Evolutionary conservation across 225 moss, liverwort and hornwort species (phyloP).

Genomic region (Pseudisothecium myosuroides): DNA sequence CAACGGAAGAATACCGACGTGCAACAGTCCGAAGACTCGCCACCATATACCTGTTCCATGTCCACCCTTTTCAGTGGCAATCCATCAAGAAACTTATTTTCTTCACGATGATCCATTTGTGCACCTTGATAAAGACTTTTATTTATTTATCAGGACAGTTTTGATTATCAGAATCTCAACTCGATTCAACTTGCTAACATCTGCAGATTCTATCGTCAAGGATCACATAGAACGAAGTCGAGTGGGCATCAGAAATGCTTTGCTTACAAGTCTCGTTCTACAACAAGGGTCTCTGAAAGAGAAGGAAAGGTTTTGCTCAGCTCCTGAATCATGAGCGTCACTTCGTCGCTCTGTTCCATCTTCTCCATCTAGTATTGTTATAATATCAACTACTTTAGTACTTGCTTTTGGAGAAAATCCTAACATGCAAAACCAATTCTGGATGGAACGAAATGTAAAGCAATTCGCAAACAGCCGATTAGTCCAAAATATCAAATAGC

Average conservation of each 20-base stretch:
- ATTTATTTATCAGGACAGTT: not conserved
- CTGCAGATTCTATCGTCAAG: not conserved
- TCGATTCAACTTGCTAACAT: not conserved
- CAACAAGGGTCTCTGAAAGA: slow-evolving; percentile 53
- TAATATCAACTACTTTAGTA: not conserved
- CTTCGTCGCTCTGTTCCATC: slow-evolving; percentile 53
- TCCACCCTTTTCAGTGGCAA: not conserved
- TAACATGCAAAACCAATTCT: not conserved
- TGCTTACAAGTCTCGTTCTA: slow-evolving; percentile 71
- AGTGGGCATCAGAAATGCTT: not conserved
- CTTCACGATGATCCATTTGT: not conserved
- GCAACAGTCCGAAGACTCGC: slow-evolving; percentile 48
- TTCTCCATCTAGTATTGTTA: slow-evolving; percentile 38
- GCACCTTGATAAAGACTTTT: not conserved
- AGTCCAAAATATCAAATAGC: not conserved
- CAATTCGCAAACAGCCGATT: not conserved
- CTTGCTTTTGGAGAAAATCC: not conserved
- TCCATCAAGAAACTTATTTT: not conserved
- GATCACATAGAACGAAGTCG: not conserved
- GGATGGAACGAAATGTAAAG: not conserved
- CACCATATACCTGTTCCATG: slow-evolving; percentile 67
- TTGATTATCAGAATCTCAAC: not conserved
- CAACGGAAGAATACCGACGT: slow-evolving; percentile 32
- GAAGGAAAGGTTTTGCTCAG: slow-evolving; percentile 56
- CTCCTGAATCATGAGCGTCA: slow-evolving; percentile 57